These are phyloP conservation scores for Malassezia furfur DNA, from an alignment of 1,284 basidiomycete species.

Conservation along the genomic window DNA sequence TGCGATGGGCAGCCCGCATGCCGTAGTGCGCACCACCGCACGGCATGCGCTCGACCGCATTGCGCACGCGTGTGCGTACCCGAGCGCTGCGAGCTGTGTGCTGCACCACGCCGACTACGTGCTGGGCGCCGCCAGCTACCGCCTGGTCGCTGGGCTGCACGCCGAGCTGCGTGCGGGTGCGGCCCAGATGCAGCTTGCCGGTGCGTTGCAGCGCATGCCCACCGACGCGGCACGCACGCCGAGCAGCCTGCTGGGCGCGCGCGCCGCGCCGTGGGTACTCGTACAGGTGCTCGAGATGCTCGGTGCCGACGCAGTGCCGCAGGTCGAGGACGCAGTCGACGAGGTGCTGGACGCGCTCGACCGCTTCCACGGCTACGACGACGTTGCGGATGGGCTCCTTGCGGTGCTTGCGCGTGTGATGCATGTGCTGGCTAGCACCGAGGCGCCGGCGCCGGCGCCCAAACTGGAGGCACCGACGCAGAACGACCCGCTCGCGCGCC, in stretches of 20 bases:
- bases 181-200: background rate
- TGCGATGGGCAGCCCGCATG: slow-evolving; percentile 21
- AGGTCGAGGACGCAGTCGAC: slow-evolving; percentile 45
- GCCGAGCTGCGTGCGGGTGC: slow-evolving; percentile 20
- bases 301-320: slow-evolving; percentile 33
- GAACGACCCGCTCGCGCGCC: background rate
- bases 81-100: slow-evolving; percentile 26
- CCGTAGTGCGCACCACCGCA: slow-evolving; percentile 14
- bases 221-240: background rate
- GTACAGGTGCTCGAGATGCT: slow-evolving; percentile 41
- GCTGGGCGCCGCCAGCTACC: slow-evolving; percentile 35
- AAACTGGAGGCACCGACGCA: background rate
- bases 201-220: background rate
- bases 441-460: background rate
- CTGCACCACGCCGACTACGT: slow-evolving; percentile 43
- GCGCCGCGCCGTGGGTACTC: slow-evolving; percentile 41
- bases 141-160: slow-evolving; percentile 25
- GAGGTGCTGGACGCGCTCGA: slow-evolving; percentile 45
- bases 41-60: slow-evolving; percentile 22
- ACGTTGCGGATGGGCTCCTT: slow-evolving; percentile 31
- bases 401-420: slow-evolving; percentile 34
- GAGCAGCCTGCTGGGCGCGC: slow-evolving; percentile 25
- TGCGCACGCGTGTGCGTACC: slow-evolving; percentile 33
- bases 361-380: slow-evolving; percentile 33
- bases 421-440: slow-evolving; percentile 21